These are phyloP conservation scores for Epichloe typhina DNA, from an alignment of 2,329 filamentous ascomycete genomes.

Conservation along the genomic window DNA sequence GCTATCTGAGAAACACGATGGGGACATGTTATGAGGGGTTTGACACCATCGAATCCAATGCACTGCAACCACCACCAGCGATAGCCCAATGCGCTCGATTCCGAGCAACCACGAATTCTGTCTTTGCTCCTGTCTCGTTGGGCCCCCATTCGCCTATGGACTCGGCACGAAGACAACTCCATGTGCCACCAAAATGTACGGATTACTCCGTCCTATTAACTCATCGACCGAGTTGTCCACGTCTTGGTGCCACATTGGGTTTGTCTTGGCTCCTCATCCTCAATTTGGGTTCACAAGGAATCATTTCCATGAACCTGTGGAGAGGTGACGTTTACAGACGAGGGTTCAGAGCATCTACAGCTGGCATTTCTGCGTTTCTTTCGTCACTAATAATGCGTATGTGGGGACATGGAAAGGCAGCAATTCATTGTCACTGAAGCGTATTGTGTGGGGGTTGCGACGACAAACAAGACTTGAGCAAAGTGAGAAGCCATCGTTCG, in stretches of 20 bases:
- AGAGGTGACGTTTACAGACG: not conserved
- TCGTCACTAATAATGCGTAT: not conserved
- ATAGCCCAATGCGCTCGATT: not conserved
- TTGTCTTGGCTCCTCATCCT: too few relatives aligned
- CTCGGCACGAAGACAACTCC: too few relatives aligned
- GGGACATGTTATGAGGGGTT: not conserved
- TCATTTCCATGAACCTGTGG: not conserved
- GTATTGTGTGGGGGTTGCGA: not conserved
- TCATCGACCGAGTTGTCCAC: not conserved
- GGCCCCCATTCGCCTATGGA: not conserved
- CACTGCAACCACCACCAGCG: not conserved
- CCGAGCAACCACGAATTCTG: not conserved
- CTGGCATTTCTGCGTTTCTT: not conserved
- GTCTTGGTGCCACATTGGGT: too few relatives aligned
- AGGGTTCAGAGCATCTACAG: not conserved
- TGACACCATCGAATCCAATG: not conserved
- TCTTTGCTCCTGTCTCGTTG: not conserved
- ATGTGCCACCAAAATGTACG: too few relatives aligned
- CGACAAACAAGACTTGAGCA: not conserved
- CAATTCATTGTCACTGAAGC: not conserved
- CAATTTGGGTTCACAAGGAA: too few relatives aligned
- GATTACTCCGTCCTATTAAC: too few relatives aligned
- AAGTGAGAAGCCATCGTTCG: not conserved
- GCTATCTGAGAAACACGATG: not conserved
- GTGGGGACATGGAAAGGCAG: not conserved